A percentile compares a stretch with the other conserved stretches of the same genome.
phyloP scores from a whole-genome alignment of 139 green algal species.

The Chlamydomonas asymmetrica region DNA sequence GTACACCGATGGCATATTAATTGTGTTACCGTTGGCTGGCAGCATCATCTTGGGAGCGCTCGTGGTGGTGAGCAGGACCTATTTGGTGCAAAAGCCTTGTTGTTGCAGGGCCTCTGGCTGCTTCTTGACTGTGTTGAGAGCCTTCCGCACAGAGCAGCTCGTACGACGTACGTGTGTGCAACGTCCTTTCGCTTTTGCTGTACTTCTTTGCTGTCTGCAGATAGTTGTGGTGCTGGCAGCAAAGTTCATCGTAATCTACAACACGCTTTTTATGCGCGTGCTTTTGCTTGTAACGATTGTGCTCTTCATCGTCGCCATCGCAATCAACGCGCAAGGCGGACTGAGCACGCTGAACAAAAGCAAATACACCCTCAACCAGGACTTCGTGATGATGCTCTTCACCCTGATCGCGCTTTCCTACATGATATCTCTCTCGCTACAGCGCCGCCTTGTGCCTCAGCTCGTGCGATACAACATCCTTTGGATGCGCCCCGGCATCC shows the following conservation, averaged over 20 bases:
- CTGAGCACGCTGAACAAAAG: too few relatives aligned
- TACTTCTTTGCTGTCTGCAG: too few relatives aligned
- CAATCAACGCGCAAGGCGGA: not conserved
- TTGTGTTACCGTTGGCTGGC: too few relatives aligned
- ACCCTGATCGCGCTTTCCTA: not conserved
- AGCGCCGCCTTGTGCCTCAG: not conserved
- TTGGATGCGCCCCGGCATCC: not conserved
- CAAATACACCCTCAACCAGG: too few relatives aligned
- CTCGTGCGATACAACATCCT: not conserved
- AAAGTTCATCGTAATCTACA: not conserved
- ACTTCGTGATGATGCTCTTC: too few relatives aligned
- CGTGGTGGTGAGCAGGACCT: not conserved
- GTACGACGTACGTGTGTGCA: not conserved
- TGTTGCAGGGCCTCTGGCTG: not conserved
- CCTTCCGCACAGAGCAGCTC: not conserved
- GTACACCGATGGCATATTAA: too few relatives aligned
- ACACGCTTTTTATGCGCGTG: not conserved
- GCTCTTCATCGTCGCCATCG: not conserved
- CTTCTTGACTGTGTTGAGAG: too few relatives aligned
- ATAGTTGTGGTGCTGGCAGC: too few relatives aligned
- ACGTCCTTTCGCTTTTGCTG: too few relatives aligned
- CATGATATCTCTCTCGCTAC: not conserved
- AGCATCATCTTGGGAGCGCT: too few relatives aligned
- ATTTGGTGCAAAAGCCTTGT: not conserved
- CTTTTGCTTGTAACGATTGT: not conserved